phyloP scores from a whole-genome alignment of 139 green algal species.

The Haematococcus sp. region DNA sequence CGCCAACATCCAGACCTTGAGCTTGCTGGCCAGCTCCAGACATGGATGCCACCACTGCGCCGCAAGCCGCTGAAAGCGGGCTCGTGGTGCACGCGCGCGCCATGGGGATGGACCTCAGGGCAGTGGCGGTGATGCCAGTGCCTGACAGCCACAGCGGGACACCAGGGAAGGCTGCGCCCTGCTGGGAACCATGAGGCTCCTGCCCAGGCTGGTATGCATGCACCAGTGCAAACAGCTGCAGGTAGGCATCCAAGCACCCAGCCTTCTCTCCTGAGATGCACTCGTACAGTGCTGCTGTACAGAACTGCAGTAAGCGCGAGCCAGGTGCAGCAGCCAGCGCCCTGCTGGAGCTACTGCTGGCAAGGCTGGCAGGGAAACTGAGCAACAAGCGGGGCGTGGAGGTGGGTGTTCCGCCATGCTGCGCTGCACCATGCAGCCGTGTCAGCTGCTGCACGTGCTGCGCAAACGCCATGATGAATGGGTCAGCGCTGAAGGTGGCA shows the following conservation, averaged over 20 bases:
- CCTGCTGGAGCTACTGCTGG: slow-evolving; percentile 5
- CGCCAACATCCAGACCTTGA: not conserved
- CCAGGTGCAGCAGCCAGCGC: not conserved
- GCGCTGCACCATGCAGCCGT: slow-evolving; percentile 4
- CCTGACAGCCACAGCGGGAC: not conserved
- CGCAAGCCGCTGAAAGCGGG: slow-evolving; percentile 3
- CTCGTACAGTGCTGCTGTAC: slow-evolving; percentile 55
- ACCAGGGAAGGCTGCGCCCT: not conserved
- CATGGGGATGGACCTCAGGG: not conserved
- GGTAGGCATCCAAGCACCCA: slow-evolving; percentile 40
- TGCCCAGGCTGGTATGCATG: slow-evolving; percentile 4
- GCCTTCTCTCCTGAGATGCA: slow-evolving; percentile 71
- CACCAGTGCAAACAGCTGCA: slow-evolving; percentile 52
- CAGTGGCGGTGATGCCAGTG: not conserved
- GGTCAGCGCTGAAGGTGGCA: slow-evolving; percentile 66
- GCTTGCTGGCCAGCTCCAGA: not conserved
- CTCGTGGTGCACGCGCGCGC: slow-evolving; percentile 12
- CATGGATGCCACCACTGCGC: slow-evolving; percentile 4
- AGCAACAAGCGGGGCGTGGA: not conserved
- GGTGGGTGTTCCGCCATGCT: not conserved
- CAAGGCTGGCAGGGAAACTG: not conserved
- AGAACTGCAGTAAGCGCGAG: slow-evolving; percentile 44
- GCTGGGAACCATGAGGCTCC: not conserved
- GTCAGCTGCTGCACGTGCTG: slow-evolving; percentile 34
- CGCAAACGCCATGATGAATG: slow-evolving; percentile 65